A percentile compares a stretch with the other conserved stretches of the same genome.
Conservation (phyloP, 1,284 basidiomycete species). For the Garcileccinum viscosum region DNA sequence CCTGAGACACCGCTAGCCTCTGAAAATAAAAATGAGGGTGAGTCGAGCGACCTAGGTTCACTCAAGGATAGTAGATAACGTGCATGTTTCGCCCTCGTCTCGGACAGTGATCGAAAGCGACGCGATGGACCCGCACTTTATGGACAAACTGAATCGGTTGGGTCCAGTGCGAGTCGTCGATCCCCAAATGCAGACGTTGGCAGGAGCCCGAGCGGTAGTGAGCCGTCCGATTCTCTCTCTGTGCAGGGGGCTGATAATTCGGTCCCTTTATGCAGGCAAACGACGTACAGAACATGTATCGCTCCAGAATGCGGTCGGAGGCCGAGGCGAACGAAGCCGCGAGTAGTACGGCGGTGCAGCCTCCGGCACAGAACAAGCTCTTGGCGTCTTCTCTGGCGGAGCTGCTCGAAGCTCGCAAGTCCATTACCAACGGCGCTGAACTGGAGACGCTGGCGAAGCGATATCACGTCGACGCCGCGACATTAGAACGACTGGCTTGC, state of each 20-base stretch:
- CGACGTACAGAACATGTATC: conserved; percentile 53
- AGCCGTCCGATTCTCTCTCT: conserved; percentile 29
- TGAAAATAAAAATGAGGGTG: conserved; percentile 62
- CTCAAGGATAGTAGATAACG: neutral
- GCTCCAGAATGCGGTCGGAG: conserved; percentile 62
- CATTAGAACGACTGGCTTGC: conserved; percentile 61
- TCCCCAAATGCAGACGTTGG: conserved; percentile 60
- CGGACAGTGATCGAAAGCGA: conserved; percentile 69
- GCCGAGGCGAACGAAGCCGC: conserved; percentile 48
- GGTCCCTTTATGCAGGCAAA: conserved; percentile 25
- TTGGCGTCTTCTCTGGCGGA: conserved; percentile 62
- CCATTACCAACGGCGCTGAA: conserved; percentile 36
- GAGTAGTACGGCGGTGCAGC: conserved; percentile 17
- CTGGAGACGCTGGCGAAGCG: conserved; percentile 56
- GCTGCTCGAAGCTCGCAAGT: conserved; percentile 74
- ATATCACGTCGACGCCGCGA: conserved; percentile 64
- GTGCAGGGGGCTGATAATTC: neutral
- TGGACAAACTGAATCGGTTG: conserved; percentile 71
- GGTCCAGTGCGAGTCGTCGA: conserved; percentile 74
- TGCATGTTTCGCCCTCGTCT: neutral
- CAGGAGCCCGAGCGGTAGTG: conserved; percentile 61
- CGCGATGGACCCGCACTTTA: conserved; percentile 76
- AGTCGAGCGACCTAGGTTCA: neutral
- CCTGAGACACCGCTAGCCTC: conserved; percentile 47
- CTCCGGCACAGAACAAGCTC: conserved; percentile 50